Percentiles rank a stretch among this genome's conserved stretches.
These are phyloP conservation scores for Dispira parvispora DNA, from an alignment of 192 early-diverging fungal species.

Conservation along the genomic window DNA sequence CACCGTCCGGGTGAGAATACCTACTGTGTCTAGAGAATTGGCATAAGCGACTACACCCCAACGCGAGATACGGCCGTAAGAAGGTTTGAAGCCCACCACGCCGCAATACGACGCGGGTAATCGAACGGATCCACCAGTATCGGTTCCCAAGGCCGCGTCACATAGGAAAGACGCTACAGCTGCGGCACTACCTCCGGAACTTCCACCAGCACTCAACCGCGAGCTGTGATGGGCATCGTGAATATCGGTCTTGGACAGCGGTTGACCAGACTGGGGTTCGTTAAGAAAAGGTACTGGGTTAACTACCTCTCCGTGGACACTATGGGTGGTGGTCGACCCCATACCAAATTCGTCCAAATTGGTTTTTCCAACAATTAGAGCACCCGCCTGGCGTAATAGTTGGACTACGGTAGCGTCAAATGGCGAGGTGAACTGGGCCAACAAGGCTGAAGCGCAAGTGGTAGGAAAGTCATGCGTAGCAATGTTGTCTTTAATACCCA, in stretches of 20 bases:
- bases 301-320: slow-evolving; percentile 18
- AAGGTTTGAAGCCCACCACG: slow-evolving; percentile 82
- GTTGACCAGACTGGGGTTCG: neutral
- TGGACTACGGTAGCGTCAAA: slow-evolving; percentile 57
- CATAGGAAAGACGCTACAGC: slow-evolving; percentile 73
- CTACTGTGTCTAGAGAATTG: slow-evolving; percentile 77
- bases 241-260: neutral
- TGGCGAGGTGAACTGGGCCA: slow-evolving; percentile 52
- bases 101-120: slow-evolving; percentile 89
- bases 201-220: slow-evolving; percentile 50
- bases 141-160: slow-evolving; percentile 70
- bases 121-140: slow-evolving; percentile 90
- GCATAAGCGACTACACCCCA: slow-evolving; percentile 73
- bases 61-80: slow-evolving; percentile 73
- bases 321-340: slow-evolving; percentile 37
- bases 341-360: slow-evolving; percentile 99
- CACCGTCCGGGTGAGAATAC: slow-evolving; percentile 37
- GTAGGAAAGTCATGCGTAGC: slow-evolving; percentile 38
- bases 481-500: slow-evolving; percentile 75
- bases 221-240: no score
- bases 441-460: slow-evolving; percentile 58
- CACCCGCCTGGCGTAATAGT: slow-evolving; percentile 40
- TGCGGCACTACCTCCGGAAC: slow-evolving; percentile 82
- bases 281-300: slow-evolving; percentile 15
- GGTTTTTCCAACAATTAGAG: slow-evolving; percentile 53